Percentiles rank a stretch among this genome's conserved stretches.
Conservation (phyloP, 73 alveolate species). For the Paraurostyla sp. region DNA sequence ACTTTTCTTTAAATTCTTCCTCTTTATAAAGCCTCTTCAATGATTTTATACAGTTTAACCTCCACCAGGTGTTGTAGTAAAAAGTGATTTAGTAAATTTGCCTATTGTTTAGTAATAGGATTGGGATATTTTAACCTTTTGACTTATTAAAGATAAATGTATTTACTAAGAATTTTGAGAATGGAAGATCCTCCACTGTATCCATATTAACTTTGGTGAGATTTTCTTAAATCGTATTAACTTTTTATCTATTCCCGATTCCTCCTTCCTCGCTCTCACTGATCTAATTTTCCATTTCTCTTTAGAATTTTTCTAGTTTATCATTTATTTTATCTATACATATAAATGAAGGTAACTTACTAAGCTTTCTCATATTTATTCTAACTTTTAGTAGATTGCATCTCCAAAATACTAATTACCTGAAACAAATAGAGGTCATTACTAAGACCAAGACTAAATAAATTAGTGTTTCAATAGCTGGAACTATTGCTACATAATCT, state of each 20-base stretch:
- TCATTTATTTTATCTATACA: constrained; percentile 27
- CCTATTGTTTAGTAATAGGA: constrained; percentile 55
- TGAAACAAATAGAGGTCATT: constrained; percentile 3
- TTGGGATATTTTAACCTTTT: not conserved
- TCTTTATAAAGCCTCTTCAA: not conserved
- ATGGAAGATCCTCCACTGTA: constrained; percentile 53
- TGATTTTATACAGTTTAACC: too few species aligned
- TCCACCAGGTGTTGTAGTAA: too few species aligned
- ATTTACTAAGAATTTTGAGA: constrained; percentile 37
- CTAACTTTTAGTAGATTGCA: not conserved
- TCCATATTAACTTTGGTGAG: constrained; percentile 43
- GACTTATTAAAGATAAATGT: not conserved
- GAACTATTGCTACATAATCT: not conserved
- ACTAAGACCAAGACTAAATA: not conserved
- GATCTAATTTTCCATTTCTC: not conserved
- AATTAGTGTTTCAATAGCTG: constrained; percentile 4
- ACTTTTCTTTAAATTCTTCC: not conserved
- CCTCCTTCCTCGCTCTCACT: constrained; percentile 8
- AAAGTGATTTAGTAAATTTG: constrained; percentile 29
- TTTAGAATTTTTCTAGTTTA: constrained; percentile 6
- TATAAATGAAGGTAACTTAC: not conserved
- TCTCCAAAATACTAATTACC: constrained; percentile 33
- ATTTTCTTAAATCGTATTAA: constrained; percentile 12
- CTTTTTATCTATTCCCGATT: not conserved
- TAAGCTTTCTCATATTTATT: not conserved